These are phyloP conservation scores for Dacryopinax spathularia DNA, from an alignment of 768 basidiomycete genomes.

Conservation along the genomic window DNA sequence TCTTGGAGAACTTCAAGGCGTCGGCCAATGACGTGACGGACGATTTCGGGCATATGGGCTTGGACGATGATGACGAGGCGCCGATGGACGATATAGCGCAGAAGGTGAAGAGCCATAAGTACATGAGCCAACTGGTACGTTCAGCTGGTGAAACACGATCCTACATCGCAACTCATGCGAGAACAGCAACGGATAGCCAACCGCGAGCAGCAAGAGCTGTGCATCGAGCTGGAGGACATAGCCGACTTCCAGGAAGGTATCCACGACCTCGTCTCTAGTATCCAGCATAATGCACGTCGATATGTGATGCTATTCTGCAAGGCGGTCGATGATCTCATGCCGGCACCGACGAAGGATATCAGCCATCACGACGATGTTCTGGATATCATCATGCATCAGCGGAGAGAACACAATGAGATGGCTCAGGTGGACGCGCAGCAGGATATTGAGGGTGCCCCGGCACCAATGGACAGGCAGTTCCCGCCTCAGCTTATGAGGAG, in stretches of 20 bases:
- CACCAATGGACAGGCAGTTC: constrained; percentile 37
- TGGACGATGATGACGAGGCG: constrained; percentile 33
- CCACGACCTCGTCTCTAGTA: constrained; percentile 62
- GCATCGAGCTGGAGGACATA: constrained; percentile 82
- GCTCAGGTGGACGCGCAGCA: constrained; percentile 22
- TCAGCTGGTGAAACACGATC: not conserved
- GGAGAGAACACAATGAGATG: constrained; percentile 66
- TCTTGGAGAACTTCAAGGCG: constrained; percentile 49
- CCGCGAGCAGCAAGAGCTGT: constrained; percentile 77
- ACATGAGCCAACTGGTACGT: constrained; percentile 70
- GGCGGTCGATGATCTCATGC: constrained; percentile 82
- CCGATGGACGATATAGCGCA: constrained; percentile 26
- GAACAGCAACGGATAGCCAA: constrained; percentile 81
- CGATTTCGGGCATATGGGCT: constrained; percentile 56
- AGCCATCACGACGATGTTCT: constrained; percentile 87
- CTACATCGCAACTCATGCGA: constrained; percentile 10
- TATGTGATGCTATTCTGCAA: constrained; percentile 81
- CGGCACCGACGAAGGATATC: constrained; percentile 76
- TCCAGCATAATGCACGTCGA: constrained; percentile 73
- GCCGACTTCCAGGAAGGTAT: constrained; percentile 53
- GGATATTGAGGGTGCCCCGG: constrained; percentile 50
- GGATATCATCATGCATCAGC: constrained; percentile 89
- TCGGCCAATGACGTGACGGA: constrained; percentile 47
- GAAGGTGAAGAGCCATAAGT: constrained; percentile 34
- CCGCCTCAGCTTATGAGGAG: constrained; percentile 82